Evolutionary conservation across 345 rosid species (phyloP).

Genomic region (Salix arbutifolia): DNA sequence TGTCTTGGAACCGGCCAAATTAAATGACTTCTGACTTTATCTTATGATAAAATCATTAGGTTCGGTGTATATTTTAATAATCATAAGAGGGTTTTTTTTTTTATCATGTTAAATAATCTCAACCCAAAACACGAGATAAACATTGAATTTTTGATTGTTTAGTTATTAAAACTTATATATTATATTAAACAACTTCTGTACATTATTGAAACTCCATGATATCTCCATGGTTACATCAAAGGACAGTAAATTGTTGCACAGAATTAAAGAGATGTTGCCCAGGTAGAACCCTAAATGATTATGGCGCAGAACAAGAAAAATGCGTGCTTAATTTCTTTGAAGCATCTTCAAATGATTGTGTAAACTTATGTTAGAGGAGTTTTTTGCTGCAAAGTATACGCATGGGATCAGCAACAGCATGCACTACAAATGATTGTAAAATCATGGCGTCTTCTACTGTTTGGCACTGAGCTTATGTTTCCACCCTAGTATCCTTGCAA

Average conservation of each 20-base stretch:
- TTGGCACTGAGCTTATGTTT: not conserved
- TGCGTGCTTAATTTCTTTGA: not conserved
- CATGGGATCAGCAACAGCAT: not conserved
- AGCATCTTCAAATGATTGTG: not conserved
- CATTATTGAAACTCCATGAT: too few species aligned
- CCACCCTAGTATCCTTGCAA: not conserved
- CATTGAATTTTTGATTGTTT: too few species aligned
- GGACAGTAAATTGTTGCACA: too few species aligned
- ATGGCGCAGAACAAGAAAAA: too few species aligned
- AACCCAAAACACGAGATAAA: too few species aligned
- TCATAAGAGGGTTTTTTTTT: not conserved
- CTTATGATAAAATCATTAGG: not conserved
- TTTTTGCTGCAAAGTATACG: not conserved
- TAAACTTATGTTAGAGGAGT: not conserved
- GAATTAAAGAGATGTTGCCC: too few species aligned
- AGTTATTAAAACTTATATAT: too few species aligned
- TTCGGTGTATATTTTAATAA: not conserved
- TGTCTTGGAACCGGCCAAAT: not conserved
- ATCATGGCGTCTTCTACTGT: not conserved
- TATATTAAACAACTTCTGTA: too few species aligned
- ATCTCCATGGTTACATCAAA: too few species aligned
- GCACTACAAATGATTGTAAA: slow-evolving; percentile 8
- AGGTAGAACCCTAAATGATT: too few species aligned
- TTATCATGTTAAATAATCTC: too few species aligned
- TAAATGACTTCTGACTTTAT: not conserved